Evolutionary conservation across 1,139 yeast species (phyloP), one percentile per base, ranked within the genome.

Genomic region (Taphrina confusa): DNA sequence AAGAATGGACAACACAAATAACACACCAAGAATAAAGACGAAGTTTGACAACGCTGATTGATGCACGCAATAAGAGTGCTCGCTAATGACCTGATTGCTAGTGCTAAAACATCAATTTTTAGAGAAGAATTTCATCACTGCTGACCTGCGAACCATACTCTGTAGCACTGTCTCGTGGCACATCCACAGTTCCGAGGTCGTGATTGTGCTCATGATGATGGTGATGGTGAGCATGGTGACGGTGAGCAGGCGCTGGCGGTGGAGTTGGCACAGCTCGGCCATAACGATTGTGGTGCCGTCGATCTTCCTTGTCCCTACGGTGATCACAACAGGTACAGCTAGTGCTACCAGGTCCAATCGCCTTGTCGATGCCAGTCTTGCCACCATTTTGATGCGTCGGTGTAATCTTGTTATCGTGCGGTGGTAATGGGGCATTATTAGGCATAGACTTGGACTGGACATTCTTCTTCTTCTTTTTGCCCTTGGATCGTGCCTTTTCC

Each of bases 401-500:
- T 1, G 25, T 16, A 8, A 46, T 34, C 30, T 25, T 16, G 36
- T 22, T 31, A 16, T 42, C 31, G 11, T 4, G 6, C 6, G 23
- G 22, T 5, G 56, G 44, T 28, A 28, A 36, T 6, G 28, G 14
- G n/a, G 37, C 3, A 40, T 45, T 30, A 25, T 18, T 16, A 31
- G 36, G 25, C 12, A 31, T 11, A 5, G 49, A 37, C n/a, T 37
- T 37, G 14, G 54, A 11, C 3, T 44, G 27, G 2, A 23, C 47
- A 4, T 22, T 22, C 51, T 54, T 54, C 50, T 54, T 46, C 61
- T 42, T 55, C 56, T 45, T 44, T 31, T 61, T 52, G 40, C 58
- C 66, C 50, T 61, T 62, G 61, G 60, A 58, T 51, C 62, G 57
- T 5, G 69, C 67, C 60, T 66, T 67, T 30, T 65, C 68, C 23